These are phyloP conservation scores for Penicillium herquei DNA, from an alignment of 495 filamentous ascomycete genomes.

Conservation along the genomic window DNA sequence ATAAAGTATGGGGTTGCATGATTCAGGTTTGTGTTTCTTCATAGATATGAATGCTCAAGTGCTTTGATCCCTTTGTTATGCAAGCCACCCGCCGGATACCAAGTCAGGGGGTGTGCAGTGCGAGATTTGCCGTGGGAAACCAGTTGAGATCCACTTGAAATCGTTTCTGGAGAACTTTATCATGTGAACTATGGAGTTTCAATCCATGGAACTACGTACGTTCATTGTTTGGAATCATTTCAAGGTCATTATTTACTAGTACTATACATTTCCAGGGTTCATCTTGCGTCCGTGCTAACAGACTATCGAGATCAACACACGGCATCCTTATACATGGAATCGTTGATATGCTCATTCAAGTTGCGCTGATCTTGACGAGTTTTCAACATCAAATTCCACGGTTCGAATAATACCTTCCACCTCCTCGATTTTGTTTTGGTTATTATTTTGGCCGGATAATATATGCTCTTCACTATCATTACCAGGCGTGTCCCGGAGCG, in stretches of 20 bases:
- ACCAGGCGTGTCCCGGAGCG: slow-evolving; percentile 9
- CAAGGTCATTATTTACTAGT: neutral
- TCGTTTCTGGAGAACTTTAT: neutral
- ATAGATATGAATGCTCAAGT: too few relatives aligned
- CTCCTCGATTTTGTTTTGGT: slow-evolving; percentile 7
- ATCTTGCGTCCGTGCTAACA: neutral
- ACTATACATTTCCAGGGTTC: neutral
- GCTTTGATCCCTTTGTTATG: neutral
- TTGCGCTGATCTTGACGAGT: slow-evolving; percentile 6
- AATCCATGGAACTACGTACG: neutral
- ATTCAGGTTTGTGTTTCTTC: too few relatives aligned
- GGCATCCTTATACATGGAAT: neutral
- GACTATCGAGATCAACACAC: neutral
- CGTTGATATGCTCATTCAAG: neutral
- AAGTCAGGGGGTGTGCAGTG: neutral
- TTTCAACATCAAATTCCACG: slow-evolving; percentile 33
- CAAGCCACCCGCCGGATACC: neutral
- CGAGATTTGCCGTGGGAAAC: too few relatives aligned
- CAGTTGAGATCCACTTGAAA: neutral
- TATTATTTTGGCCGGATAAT: slow-evolving; percentile 4
- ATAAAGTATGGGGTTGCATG: neutral
- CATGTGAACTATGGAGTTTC: neutral
- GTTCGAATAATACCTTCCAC: slow-evolving; percentile 29
- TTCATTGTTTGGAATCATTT: neutral
- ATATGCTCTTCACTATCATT: slow-evolving; percentile 33